Base-by-base conservation (phyloP, 2,329 filamentous ascomycete species). In the Zelopaecilomyces penicillatus region DNA sequence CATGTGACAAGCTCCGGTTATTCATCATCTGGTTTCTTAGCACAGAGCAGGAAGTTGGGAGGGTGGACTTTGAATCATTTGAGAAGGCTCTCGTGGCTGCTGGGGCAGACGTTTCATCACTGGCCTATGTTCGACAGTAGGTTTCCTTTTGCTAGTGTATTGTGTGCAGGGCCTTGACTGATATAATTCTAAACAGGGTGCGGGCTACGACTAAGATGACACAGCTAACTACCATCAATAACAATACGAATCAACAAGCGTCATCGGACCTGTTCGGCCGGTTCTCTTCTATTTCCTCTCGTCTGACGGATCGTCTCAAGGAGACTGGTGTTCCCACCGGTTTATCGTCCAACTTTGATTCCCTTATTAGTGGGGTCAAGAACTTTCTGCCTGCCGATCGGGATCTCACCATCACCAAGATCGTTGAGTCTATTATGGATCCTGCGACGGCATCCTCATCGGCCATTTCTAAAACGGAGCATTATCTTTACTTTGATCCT, bases 1-100 rank as follows among this genome's bases (percentile, higher is more conserved):
- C 93, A 2, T 69, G 82, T 26, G 93, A 98, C 64, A 97, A 97
- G 68, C 77, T 98, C 29, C 80, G 93, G 36, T 69, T 97, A 9
- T 98, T 98, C 65, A 83, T 97, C 52, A 96, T 98, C 57, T 98
- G 93, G 93, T 93, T 87, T 67, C 69, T 98, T 43, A 96, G 88
- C 62, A 94, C 88, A 1, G 93, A 97, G 61, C 84, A 88, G 55
- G 90, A 97, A 50, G 76, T 96, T 19, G 83, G 78, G 45, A 80
- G 89, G 49, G 71, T 78, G 5, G 93, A 98, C 52, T 85, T 95
- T 72, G 81, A 84, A 52, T 80, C 84, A 47, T 95, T 96, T 53
- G 87, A 93, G 57, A 84, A 93, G 63, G 85, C 88, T 3, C 75
- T 98, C 12, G 81, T 81, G 48, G 77, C 76, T 37, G 82, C 83